Conservation (phyloP, 768 basidiomycete species). For the Tephrocybe sp. region DNA sequence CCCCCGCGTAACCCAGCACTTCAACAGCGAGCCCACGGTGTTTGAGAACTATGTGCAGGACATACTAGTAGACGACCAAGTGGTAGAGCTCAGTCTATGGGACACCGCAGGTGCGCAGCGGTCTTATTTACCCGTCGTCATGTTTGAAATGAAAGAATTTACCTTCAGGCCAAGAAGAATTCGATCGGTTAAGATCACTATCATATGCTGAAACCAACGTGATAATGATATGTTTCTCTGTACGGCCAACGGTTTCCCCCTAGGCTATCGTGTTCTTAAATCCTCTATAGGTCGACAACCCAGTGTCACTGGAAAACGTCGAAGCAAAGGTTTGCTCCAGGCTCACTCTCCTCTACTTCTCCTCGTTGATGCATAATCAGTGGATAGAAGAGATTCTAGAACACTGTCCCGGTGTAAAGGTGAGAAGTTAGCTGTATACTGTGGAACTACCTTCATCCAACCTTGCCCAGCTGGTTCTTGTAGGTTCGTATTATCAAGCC, state of each 20-base stretch:
- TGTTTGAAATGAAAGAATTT: conserved; percentile 15
- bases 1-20: conserved; percentile 2
- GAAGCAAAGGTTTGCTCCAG: conserved; percentile 68
- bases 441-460: conserved; percentile 5
- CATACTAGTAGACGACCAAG: conserved; percentile 79
- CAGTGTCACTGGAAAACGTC: conserved; percentile 93
- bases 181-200: conserved; percentile 89
- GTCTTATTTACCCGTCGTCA: conserved; percentile 24
- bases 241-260: conserved; percentile 31
- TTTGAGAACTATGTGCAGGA: conserved; percentile 98
- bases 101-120: conserved; percentile 83
- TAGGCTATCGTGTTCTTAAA: conserved; percentile 12
- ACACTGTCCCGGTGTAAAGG: conserved; percentile 94
- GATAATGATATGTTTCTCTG: conserved; percentile 95
- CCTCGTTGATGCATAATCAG: conserved; percentile 34
- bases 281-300: conserved; percentile 75
- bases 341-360: not conserved
- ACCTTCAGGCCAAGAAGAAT: conserved; percentile 85
- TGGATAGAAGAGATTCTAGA: conserved; percentile 93
- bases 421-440: conserved; percentile 29
- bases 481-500: conserved; percentile 65
- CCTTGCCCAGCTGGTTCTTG: conserved; percentile 68
- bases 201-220: conserved; percentile 97
- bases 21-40: conserved; percentile 80
- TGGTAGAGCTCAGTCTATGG: conserved; percentile 92